Evolutionary conservation across 2,329 filamentous ascomycete genomes (phyloP).

Genomic region (Sphaerostilbella broomeana): DNA sequence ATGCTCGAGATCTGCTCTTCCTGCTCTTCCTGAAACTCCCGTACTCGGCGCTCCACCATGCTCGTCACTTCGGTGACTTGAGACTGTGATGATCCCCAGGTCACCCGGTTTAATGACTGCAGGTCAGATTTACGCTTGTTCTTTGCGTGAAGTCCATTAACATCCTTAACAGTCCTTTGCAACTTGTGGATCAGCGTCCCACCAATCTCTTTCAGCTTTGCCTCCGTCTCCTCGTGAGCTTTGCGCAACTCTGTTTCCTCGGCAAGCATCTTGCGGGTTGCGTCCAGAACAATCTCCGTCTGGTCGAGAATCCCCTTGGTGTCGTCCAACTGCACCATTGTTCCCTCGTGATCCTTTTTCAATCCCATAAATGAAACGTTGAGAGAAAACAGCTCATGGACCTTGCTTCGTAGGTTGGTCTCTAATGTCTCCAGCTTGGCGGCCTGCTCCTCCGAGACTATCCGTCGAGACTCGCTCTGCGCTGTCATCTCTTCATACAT

Average conservation of each 20-base stretch:
- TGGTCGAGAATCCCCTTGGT: slow-evolving; percentile 79
- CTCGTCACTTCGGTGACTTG: slow-evolving; percentile 71
- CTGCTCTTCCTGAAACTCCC: slow-evolving; percentile 66
- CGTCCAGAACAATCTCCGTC: slow-evolving; percentile 74
- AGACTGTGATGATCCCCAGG: slow-evolving; percentile 70
- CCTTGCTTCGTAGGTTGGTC: slow-evolving; percentile 81
- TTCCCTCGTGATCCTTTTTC: slow-evolving; percentile 83
- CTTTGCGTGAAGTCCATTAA: slow-evolving; percentile 78
- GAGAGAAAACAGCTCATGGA: slow-evolving; percentile 82
- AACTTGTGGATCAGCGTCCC: slow-evolving; percentile 72
- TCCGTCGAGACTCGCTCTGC: slow-evolving; percentile 84
- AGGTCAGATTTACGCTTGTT: slow-evolving; percentile 79
- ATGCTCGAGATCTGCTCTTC: slow-evolving; percentile 61
- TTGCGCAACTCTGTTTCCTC: slow-evolving; percentile 75
- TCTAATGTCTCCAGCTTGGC: slow-evolving; percentile 92
- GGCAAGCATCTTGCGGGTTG: slow-evolving; percentile 67
- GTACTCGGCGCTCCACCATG: slow-evolving; percentile 68
- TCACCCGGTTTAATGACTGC: slow-evolving; percentile 68
- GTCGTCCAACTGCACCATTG: slow-evolving; percentile 63
- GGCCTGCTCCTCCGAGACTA: slow-evolving; percentile 84
- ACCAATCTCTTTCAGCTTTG: slow-evolving; percentile 66
- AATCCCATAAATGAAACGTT: slow-evolving; percentile 81
- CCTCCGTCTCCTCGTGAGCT: slow-evolving; percentile 81
- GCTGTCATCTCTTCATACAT: slow-evolving; percentile 85
- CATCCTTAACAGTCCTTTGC: slow-evolving; percentile 69